Evolutionary conservation across 177 flowering plant genomes (phyloP).

Genomic region (Tripterygium wilfordii): DNA sequence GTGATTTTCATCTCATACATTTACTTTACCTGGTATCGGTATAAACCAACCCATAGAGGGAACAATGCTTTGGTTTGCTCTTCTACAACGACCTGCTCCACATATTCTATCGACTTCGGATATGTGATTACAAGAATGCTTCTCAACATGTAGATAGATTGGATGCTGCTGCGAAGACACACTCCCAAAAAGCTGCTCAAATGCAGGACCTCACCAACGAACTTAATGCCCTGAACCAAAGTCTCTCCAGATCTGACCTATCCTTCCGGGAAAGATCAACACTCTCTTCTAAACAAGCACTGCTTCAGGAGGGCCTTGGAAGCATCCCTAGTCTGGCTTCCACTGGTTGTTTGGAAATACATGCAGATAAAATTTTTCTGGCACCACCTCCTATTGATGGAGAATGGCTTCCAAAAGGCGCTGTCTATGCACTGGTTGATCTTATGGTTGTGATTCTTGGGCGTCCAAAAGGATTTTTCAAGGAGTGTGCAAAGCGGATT

Average conservation of each 20-base stretch:
- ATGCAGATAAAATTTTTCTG: conserved; percentile 55
- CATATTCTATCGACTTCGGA: conserved; percentile 72
- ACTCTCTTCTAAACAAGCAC: conserved; percentile 42
- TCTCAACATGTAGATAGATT: conserved; percentile 66
- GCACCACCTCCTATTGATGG: conserved; percentile 90
- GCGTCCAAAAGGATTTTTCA: conserved; percentile 88
- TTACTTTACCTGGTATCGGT: too few relatives aligned
- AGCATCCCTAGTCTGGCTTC: conserved; percentile 20
- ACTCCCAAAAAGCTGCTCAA: conserved; percentile 41
- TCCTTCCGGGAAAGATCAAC: conserved; percentile 48
- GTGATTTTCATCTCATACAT: too few relatives aligned
- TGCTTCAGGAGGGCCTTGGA: conserved; percentile 51
- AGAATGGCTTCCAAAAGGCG: conserved; percentile 89
- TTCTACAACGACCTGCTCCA: conserved; percentile 82
- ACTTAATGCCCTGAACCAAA: conserved; percentile 49
- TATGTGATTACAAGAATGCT: conserved; percentile 87
- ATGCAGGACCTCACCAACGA: conserved; percentile 47
- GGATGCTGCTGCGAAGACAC: conserved; percentile 75
- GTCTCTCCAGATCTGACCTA: conserved; percentile 51
- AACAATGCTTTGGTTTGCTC: conserved; percentile 65
- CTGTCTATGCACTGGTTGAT: conserved; percentile 79
- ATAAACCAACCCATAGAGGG: conserved; percentile 33
- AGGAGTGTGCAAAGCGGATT: conserved; percentile 77
- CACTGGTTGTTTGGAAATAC: conserved; percentile 34
- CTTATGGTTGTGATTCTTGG: conserved; percentile 72